Evolutionary conservation across 148 eudicot species (phyloP).

Genomic region (Polygonum maritimum): DNA sequence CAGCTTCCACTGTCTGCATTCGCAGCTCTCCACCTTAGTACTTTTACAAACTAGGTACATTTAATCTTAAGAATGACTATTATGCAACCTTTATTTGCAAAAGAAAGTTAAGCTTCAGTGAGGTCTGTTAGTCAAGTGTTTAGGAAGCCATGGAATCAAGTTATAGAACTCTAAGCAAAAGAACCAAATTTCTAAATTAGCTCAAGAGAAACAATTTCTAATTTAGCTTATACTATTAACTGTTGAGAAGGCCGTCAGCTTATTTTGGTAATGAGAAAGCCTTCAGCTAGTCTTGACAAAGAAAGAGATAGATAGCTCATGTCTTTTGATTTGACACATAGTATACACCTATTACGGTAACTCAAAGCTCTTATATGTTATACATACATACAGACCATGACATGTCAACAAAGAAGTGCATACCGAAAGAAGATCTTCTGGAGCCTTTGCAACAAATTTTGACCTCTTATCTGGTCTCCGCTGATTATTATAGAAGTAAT

Average conservation of each 20-base stretch:
- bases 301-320: background rate
- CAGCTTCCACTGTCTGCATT: conserved; percentile 29
- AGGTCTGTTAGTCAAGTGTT: background rate
- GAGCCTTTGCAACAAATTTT: conserved; percentile 12
- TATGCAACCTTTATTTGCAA: background rate
- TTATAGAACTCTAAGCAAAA: background rate
- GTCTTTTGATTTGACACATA: background rate
- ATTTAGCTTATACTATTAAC: background rate
- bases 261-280: no score
- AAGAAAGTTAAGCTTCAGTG: background rate
- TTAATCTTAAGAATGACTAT: background rate
- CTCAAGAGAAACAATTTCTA: background rate
- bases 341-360: background rate
- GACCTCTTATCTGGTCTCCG: conserved; percentile 21
- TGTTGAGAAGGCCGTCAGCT: background rate
- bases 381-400: background rate
- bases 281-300: background rate
- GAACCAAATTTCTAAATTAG: background rate
- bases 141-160: background rate
- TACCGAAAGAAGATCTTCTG: conserved; percentile 23
- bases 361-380: background rate
- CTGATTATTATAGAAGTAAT: background rate
- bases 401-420: background rate
- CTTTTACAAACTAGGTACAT: background rate
- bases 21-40: background rate